Conservation (phyloP, 2,329 filamentous ascomycete species). For the Colletotrichum musae region DNA sequence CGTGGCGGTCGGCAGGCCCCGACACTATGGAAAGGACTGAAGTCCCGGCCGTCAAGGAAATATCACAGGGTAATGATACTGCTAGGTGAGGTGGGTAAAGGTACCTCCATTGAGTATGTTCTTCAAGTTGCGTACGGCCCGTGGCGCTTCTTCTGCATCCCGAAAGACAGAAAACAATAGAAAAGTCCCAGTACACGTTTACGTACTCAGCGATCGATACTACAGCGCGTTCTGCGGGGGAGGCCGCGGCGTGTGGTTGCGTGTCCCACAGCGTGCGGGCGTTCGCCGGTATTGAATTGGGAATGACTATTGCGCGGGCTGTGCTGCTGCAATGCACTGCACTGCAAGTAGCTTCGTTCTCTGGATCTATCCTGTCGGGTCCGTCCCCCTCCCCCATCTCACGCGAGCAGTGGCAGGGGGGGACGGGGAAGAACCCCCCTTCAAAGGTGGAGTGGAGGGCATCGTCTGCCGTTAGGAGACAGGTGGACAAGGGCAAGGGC, state of each 20-base stretch:
- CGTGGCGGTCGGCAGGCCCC: constrained; percentile 25
- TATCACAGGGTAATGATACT: too few species aligned
- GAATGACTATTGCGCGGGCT: neutral
- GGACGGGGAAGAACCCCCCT: too few species aligned
- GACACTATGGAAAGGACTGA: neutral
- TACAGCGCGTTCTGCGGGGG: too few species aligned
- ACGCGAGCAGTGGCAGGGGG: constrained; percentile 9
- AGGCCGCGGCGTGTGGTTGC: neutral
- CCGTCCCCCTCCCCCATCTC: constrained; percentile 3
- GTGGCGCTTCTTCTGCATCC: too few species aligned
- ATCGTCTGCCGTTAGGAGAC: constrained; percentile 8
- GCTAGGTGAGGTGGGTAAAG: too few species aligned
- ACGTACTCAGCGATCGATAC: too few species aligned
- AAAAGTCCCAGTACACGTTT: too few species aligned
- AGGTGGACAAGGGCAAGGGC: constrained; percentile 14
- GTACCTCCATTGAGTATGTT: too few species aligned
- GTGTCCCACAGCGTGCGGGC: constrained; percentile 21
- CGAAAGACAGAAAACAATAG: too few species aligned
- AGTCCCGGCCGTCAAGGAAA: neutral
- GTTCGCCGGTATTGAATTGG: constrained; percentile 24
- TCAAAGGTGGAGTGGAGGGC: neutral
- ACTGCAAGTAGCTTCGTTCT: neutral
- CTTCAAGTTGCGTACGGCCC: too few species aligned
- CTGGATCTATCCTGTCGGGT: constrained; percentile 17
- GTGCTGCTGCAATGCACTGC: neutral